Base-by-base conservation (phyloP, 371 early-diverging fungal species). In the Mucor circinelloides region DNA sequence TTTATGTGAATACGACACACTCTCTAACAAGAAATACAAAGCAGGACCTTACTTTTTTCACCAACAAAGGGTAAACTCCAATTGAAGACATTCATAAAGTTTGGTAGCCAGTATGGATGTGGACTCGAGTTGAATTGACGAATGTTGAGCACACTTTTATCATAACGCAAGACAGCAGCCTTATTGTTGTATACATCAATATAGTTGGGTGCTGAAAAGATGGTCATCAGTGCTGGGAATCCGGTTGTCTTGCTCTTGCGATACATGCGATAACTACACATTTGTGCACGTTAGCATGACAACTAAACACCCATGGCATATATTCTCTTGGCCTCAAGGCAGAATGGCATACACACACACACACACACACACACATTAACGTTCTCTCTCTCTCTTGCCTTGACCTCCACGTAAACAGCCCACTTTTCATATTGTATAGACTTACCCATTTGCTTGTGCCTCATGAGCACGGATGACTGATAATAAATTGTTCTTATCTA, bases 11-110 rank as follows among this genome's bases (percentile, higher is more conserved):
- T 19, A 23, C 13, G 40, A 40, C 5, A 36, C 36, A 13, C 36
- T 1, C 10, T 1, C 2, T 13, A 55, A 13, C 6, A 10, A 15
- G n/a, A 12, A 9, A 65, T 21, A 17, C 6, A 27, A 68, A n/a
- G 6, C 8, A 17, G 5, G 19, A 19, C 23, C 83, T 36, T 85
- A 94, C 94, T 94, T 77, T 99, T 98, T 83, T 99, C 98, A 32
- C 97, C 95, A 27, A 99, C 95, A 85, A 99, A 99, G 0, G 99
- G 99, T 67, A 99, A 78, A 36, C 94, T 95, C 99, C 99, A 99
- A n/a, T 94, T 94, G 67, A 99, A 97, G 4, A 95, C 97, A 77
- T 99, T 96, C 94, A 97, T 95, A 72, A 97, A 97, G 73, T 97
- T 97, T 9, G 97, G 97, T 40, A 98, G 74, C 93, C 95, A 95